Base-by-base conservation (phyloP, 768 basidiomycete genomes). In the Boletus tomentosulus region DNA sequence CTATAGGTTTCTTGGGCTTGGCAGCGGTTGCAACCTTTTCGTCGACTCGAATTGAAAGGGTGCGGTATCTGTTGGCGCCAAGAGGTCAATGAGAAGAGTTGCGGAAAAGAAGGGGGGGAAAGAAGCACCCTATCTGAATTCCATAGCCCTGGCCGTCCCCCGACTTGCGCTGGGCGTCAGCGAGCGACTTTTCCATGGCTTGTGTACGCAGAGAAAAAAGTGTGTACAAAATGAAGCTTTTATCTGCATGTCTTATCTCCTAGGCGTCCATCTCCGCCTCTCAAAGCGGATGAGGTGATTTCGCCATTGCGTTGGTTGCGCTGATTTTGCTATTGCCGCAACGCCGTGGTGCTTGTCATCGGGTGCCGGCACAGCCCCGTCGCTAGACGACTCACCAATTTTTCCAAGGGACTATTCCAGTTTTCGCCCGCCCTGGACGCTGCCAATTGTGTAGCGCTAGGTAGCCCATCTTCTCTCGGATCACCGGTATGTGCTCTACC, bases 1-100 rank as follows among this genome's bases (percentile, higher is more conserved):
- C 75, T 2, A 53, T 3, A 1, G 63, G 57, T 27, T 58, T 54
- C 47, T 57, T 61, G 6, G 61, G 49, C 34, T 61, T 62, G 30
- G 44, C 49, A 46, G 54, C 55, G 16, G 45, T 45, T 28, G 43
- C 56, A 8, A 65, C 55, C 35, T 63, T 62, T 50, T 74, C 68
- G 19, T 71, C 73, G 49, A 77, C 71, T 12, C 74, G 74, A 42
- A 77, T 74, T 3, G 77, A 78, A 11, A 80, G 73, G 0, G 78
- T 79, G 22, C 78, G 75, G 48, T 74, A 74, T 3, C 73, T 74
- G 52, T 61, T 11, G 22, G 10, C 1, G 41, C 4, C 4, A 19
- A 35, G 12, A 44, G 31, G 33, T 51, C 24, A 25, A 15, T 6
- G 4, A 50, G 16, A 3, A 22, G 33, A 0, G 2, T 1, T 9